Evolutionary conservation across 1,139 yeast genomes (phyloP), one percentile per base, ranked within the genome.

Genomic region (Pichia sp.): DNA sequence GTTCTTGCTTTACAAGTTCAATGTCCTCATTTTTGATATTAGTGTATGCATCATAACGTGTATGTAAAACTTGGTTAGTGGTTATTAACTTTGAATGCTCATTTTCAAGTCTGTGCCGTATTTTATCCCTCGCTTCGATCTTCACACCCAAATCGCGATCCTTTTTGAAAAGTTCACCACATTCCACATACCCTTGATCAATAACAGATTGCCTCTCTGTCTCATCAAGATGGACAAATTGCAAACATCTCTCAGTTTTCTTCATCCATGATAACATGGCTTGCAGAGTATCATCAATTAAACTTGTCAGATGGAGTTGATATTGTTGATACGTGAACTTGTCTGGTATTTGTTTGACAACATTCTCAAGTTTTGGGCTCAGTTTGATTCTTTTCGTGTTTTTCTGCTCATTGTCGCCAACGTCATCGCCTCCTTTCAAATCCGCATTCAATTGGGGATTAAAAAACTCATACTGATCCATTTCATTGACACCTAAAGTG

Each of bases 121-220:
- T 69, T 49, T 69, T 70, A 33, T 67, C 76, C 8, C 67, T 58
- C 9, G 64, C 60, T n/a, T 52, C 55, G 1, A 74, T 70, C 16
- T 62, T 63, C 22, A 74, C 78, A 44, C 74, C 74, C 16, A 67
- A 49, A 21, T 63, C 65, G 38, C 74, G 67, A 11, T 69, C 56
- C 32, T 64, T 61, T 35, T 65, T 65, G 51, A 73, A 79, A 17
- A 58, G 51, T 3, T 53, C 58, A 0, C 78, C 81, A 15, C 77
- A 69, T 15, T 57, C 51, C 3, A 59, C 65, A 48, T 76, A 72
- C 27, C 55, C 43, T 1, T 52, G 54, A 52, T 81, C 91, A 27
- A 71, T 59, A 12, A 57, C 50, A 6, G 60, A 47, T 46, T 79
- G 85, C 33, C 76, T 58, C 21, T 58, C 50, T 1, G 80, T 69